Base-by-base conservation (phyloP, 139 green algal species). In the Haematococcus sp. region DNA sequence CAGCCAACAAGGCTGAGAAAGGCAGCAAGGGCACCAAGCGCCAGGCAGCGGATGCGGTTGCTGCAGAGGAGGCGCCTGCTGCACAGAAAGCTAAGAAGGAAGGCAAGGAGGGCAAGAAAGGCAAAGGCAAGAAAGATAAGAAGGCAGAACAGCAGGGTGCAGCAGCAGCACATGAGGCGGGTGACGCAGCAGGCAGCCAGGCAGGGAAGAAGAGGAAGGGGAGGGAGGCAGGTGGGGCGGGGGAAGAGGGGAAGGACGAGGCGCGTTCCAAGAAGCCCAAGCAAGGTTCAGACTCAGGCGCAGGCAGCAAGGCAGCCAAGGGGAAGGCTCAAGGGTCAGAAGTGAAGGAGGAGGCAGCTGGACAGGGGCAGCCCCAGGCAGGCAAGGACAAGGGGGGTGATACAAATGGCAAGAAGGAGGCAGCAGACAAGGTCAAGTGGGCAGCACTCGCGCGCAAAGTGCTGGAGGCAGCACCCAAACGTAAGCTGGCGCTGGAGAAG, bases 401-500 rank as follows among this genome's bases (percentile, higher is more conserved):
- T n/a, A n/a, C n/a, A n/a, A n/a, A n/a, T n/a, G n/a, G n/a, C n/a
- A n/a, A n/a, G n/a, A n/a, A n/a, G n/a, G n/a, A 49, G 40, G 40
- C 40, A 49, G 40, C 7, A 19, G 40, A 49, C 40, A 49, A 49
- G 40, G 40, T 49, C 7, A 49, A 49, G 40, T 49, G 40, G 40
- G 40, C 40, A 11, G 40, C 40, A 49, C 40, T 49, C 7, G 40
- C 40, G 7, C 40, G 40, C 40, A 49, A 49, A 11, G 40, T 49
- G 40, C 40, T 49, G 7, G 40, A 49, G 40, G 70, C 34, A 22
- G 70, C 40, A 2, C 35, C n/a, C 35, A 76, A 76, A 34, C 33
- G 40, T 11, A 49, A 49, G 40, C 40, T 49, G 40, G 40, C 40
- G 7, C 40, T 49, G 7, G 40, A 49, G 11, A 49, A 49, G 40